phyloP scores from a whole-genome alignment of 495 filamentous ascomycete species.

The Xylaria longipes region DNA sequence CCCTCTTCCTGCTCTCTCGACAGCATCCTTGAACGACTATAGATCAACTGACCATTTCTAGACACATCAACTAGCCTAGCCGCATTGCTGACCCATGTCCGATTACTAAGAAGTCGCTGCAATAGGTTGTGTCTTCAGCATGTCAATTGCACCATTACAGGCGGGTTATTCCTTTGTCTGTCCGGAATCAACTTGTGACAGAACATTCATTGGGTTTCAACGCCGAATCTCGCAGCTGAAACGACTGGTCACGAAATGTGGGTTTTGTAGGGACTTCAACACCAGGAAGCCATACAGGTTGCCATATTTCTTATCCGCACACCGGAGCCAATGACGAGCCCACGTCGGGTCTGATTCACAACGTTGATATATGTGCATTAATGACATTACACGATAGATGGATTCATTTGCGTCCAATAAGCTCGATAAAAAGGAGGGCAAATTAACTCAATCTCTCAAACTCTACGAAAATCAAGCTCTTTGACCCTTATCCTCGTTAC shows the following conservation, averaged over 20 bases:
- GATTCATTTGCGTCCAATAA: neutral
- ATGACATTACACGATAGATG: neutral
- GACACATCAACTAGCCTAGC: neutral
- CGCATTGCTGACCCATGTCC: neutral
- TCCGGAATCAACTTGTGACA: neutral
- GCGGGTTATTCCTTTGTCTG: neutral
- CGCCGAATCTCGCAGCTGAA: neutral
- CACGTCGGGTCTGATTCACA: neutral
- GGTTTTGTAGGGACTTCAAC: neutral
- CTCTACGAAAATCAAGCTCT: neutral
- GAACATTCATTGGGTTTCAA: neutral
- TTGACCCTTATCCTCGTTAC: neutral
- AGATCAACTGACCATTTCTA: slow-evolving; percentile 2
- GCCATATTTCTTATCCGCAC: neutral
- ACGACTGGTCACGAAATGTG: neutral
- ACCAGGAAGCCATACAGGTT: neutral
- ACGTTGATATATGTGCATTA: neutral
- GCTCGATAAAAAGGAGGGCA: neutral
- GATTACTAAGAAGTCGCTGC: neutral
- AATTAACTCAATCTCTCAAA: neutral
- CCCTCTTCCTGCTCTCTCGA: neutral
- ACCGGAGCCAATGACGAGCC: neutral
- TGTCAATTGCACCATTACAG: neutral
- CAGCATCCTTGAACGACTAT: too few relatives aligned
- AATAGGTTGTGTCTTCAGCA: neutral